Evolutionary conservation across 1,284 basidiomycete species (phyloP), one percentile per base, ranked within the genome.

Genomic region (Ustilago tritici): DNA sequence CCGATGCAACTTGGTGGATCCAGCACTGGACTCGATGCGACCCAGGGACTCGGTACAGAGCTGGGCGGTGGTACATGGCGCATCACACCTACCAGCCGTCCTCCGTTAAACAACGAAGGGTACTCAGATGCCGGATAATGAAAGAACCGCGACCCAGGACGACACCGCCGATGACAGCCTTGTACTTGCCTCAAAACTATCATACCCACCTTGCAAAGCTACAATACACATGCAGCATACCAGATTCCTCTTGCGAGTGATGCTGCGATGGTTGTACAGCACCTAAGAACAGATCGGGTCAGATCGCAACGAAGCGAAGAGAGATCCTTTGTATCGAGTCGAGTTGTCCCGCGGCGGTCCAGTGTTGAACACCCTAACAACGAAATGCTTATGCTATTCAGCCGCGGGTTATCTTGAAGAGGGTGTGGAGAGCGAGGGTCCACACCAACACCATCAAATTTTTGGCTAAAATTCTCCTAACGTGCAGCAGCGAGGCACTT

Each of bases 51-150:
- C 31, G 65, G 69, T 14, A 40, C 28, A 3, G 65, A 40, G 14
- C 43, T 58, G 7, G 68, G 56, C 14, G 53, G 23, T 12, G 65
- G 47, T 8, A 17, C n/a, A 3, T 54, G 67, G 54, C 65, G 70
- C 41, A 81, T 82, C 74, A 82, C 79, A 28, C 81, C 81, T 3
- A 82, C 81, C 4, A 65, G 73, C 19, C 57, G 79, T 23, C 81
- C 81, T 23, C 81, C 81, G 10, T 56, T 82, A 41, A 67, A 61
- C 41, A 63, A 47, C 36, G 36, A 55, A 10, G 65, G 65, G 23
- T 73, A 61, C 34, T 43, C 57, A 3, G 38, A 55, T 38, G 43
- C 31, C 7, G 55, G 50, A n/a, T 59, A 50, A 35, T n/a, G 10
- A 14, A 32, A 5, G 7, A 1, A 1, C 9, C 46, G 19, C 23